These are phyloP conservation scores for Macrophomina pseudophaseolina DNA, from an alignment of 2,329 filamentous ascomycete genomes.

Conservation along the genomic window DNA sequence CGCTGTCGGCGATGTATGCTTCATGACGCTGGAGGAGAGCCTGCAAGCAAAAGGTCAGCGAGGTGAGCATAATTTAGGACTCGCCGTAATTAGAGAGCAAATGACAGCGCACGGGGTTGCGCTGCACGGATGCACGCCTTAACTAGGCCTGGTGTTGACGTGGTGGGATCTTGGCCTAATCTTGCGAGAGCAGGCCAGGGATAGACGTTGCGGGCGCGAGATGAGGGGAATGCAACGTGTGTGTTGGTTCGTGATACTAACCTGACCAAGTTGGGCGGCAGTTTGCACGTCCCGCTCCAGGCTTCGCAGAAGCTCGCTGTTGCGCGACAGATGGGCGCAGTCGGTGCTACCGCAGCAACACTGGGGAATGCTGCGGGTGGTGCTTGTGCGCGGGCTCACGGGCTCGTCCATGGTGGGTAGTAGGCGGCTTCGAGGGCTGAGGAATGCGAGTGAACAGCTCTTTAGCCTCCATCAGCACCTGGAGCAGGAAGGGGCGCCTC, in stretches of 20 bases:
- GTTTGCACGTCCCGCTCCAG: conserved; percentile 87
- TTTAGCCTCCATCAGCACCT: conserved; percentile 24
- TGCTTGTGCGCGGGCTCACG: conserved; percentile 19
- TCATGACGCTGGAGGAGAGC: conserved; percentile 91
- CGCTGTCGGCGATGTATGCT: conserved; percentile 89
- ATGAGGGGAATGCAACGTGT: conserved; percentile 5
- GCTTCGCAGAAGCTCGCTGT: conserved; percentile 75
- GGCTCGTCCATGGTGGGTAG: conserved; percentile 23
- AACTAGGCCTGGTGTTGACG: conserved; percentile 20
- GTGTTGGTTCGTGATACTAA: conserved; percentile 58
- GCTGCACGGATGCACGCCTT: conserved; percentile 18
- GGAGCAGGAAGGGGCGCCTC: conserved; percentile 15
- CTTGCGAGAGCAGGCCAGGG: conserved; percentile 10
- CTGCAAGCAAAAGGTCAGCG: conserved; percentile 76
- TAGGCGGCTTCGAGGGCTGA: not conserved
- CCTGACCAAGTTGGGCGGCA: conserved; percentile 89
- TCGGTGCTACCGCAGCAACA: conserved; percentile 88
- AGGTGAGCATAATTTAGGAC: conserved; percentile 7
- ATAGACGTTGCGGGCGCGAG: not conserved
- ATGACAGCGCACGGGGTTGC: conserved; percentile 17
- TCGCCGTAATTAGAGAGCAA: conserved; percentile 13
- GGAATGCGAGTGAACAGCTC: conserved; percentile 14
- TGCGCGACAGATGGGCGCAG: conserved; percentile 82
- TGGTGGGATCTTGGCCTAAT: conserved; percentile 19
- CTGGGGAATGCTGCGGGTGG: conserved; percentile 38